Percentiles rank a stretch among this genome's conserved stretches.
Evolutionary conservation across 805 yeast species (phyloP).

Genomic region (Sugiyamaella smithiae): DNA sequence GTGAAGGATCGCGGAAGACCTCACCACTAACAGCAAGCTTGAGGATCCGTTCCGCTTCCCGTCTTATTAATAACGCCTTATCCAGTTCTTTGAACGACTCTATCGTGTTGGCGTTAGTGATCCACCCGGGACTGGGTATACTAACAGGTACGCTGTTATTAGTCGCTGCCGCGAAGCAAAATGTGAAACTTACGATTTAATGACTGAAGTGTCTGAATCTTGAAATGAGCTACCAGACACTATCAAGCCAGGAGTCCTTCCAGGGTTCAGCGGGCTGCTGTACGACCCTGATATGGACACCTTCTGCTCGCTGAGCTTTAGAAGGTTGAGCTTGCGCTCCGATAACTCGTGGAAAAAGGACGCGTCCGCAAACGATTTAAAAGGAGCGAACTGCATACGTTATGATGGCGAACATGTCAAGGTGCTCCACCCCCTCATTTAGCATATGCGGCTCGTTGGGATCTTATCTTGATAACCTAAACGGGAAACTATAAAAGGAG

Average conservation of each 20-base stretch:
- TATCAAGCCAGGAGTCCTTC: conserved; percentile 36
- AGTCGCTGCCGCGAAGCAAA: not conserved
- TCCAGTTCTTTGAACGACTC: conserved; percentile 76
- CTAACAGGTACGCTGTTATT: conserved; percentile 2
- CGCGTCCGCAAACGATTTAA: conserved; percentile 77
- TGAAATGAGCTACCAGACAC: conserved; percentile 25
- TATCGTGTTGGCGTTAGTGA: conserved; percentile 71
- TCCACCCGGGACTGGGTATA: conserved; percentile 35
- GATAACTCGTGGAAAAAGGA: conserved; percentile 80
- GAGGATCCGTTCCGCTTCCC: conserved; percentile 33
- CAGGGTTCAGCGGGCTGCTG: conserved; percentile 28
- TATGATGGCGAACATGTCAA: not conserved
- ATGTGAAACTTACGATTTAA: conserved; percentile 10
- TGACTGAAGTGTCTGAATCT: conserved; percentile 23
- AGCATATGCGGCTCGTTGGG: conserved; percentile 1
- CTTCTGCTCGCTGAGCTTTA: conserved; percentile 57
- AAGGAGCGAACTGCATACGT: conserved; percentile 43
- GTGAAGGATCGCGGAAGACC: conserved; percentile 40
- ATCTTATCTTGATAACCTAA: not conserved
- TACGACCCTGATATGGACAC: conserved; percentile 43
- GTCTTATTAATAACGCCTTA: conserved; percentile 55
- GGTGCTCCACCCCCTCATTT: not conserved
- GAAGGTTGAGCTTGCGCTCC: conserved; percentile 66
- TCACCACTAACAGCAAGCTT: conserved; percentile 34
- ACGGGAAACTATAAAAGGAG: not conserved